Percentiles rank a stretch among this genome's conserved stretches.
These are phyloP conservation scores for Cladosporium sp. DNA, from an alignment of 2,329 filamentous ascomycete species.

Conservation along the genomic window DNA sequence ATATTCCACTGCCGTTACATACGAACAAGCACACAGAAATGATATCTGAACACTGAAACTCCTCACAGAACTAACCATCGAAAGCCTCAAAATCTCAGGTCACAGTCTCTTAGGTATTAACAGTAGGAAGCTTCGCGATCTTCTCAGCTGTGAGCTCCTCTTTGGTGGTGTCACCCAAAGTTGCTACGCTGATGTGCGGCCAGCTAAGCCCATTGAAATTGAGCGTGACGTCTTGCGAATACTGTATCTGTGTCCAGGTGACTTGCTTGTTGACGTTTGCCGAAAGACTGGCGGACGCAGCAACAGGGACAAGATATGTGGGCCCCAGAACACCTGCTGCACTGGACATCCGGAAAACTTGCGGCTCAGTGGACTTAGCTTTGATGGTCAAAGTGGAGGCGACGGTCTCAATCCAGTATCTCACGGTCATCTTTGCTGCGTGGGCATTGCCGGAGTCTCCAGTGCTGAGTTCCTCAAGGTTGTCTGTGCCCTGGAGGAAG, in stretches of 20 bases:
- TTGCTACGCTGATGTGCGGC: conserved; percentile 28
- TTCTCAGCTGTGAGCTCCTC: neutral
- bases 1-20: too few relatives aligned
- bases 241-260: conserved; percentile 34
- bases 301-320: conserved; percentile 19
- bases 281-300: neutral
- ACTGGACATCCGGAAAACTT: neutral
- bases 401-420: conserved; percentile 33
- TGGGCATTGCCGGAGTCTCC: conserved; percentile 24
- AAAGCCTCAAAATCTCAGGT: too few relatives aligned
- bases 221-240: conserved; percentile 33
- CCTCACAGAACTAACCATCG: too few relatives aligned
- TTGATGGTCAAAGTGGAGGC: conserved; percentile 19
- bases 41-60: too few relatives aligned
- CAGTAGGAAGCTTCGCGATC: too few relatives aligned
- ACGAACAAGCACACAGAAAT: too few relatives aligned
- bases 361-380: conserved; percentile 9
- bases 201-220: conserved; percentile 28
- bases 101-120: too few relatives aligned
- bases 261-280: conserved; percentile 18
- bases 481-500: conserved; percentile 23
- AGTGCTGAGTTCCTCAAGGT: neutral
- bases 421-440: conserved; percentile 24
- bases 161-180: conserved; percentile 15
- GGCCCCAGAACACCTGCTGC: conserved; percentile 12